Evolutionary conservation across 495 filamentous ascomycete genomes (phyloP).

Genomic region (Penicillium steckii): DNA sequence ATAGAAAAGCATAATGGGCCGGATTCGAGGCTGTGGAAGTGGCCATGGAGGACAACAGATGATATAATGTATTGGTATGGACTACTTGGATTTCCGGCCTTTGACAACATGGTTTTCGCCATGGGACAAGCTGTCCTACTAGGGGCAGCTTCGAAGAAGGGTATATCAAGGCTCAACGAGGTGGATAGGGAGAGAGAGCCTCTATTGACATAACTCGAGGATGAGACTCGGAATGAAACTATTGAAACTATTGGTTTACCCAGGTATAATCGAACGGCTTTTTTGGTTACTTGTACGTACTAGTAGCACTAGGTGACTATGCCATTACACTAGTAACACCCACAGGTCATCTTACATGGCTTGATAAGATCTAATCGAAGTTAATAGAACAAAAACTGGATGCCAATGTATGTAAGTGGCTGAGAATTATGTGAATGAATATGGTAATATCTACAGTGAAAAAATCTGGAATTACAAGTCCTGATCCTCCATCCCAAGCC

Average conservation of each 20-base stretch:
- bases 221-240: too few species aligned
- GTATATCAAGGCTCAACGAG: neutral
- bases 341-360: too few species aligned
- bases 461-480: conserved; percentile 10
- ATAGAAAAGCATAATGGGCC: neutral
- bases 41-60: neutral
- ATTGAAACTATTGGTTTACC: too few species aligned
- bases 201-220: neutral
- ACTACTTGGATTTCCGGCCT: conserved; percentile 1
- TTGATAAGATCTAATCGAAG: neutral
- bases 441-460: neutral
- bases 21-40: neutral
- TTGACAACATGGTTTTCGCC: conserved; percentile 1
- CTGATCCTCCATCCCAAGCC: conserved; percentile 33
- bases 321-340: too few species aligned
- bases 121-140: conserved; percentile 1
- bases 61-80: conserved; percentile 3
- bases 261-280: too few species aligned
- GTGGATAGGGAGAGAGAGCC: neutral
- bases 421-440: neutral
- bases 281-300: too few species aligned
- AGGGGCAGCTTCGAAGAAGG: neutral
- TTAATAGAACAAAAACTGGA: too few species aligned
- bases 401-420: too few species aligned
- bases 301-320: too few species aligned